Percentiles rank a stretch among this genome's conserved stretches.
These are phyloP conservation scores for Phalaenopsis aphrodite DNA, from an alignment of 106 monocot genomes.

Conservation along the genomic window DNA sequence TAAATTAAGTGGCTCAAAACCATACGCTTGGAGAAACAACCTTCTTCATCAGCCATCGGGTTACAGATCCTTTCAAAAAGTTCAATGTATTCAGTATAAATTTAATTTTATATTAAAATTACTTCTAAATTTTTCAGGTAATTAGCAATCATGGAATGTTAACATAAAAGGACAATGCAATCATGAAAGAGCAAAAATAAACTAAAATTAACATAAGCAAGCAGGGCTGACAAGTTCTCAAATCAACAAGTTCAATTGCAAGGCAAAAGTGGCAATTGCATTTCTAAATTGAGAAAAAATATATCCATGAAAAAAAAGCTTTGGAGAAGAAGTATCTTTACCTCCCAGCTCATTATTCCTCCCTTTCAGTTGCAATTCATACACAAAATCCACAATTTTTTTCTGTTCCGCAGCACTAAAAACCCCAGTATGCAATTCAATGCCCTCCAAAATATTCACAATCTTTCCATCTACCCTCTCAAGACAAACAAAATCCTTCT, in stretches of 20 bases:
- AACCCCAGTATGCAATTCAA: slow-evolving; percentile 82
- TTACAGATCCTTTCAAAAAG: too few species aligned
- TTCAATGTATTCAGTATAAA: too few species aligned
- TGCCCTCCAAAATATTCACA: slow-evolving; percentile 57
- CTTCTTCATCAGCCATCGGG: too few species aligned
- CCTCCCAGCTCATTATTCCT: slow-evolving; percentile 56
- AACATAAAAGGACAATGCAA: too few species aligned
- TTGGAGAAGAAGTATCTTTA: slow-evolving; percentile 13
- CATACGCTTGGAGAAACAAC: too few species aligned
- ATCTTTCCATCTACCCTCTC: slow-evolving; percentile 71
- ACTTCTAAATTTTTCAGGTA: neutral
- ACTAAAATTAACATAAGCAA: neutral
- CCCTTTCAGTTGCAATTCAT: slow-evolving; percentile 63
- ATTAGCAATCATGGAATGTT: neutral
- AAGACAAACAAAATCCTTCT: slow-evolving; percentile 69
- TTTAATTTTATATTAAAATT: too few species aligned
- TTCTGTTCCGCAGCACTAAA: slow-evolving; percentile 84
- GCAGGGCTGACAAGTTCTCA: neutral
- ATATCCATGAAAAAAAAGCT: neutral
- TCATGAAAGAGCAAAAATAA: neutral
- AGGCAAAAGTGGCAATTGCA: neutral
- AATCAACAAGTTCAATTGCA: neutral
- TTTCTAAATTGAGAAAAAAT: neutral
- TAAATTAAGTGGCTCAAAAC: too few species aligned
- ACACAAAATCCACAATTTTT: slow-evolving; percentile 70